Base-by-base conservation (phyloP, 2,329 filamentous ascomycete genomes). In the Aspergillus brasiliensis region DNA sequence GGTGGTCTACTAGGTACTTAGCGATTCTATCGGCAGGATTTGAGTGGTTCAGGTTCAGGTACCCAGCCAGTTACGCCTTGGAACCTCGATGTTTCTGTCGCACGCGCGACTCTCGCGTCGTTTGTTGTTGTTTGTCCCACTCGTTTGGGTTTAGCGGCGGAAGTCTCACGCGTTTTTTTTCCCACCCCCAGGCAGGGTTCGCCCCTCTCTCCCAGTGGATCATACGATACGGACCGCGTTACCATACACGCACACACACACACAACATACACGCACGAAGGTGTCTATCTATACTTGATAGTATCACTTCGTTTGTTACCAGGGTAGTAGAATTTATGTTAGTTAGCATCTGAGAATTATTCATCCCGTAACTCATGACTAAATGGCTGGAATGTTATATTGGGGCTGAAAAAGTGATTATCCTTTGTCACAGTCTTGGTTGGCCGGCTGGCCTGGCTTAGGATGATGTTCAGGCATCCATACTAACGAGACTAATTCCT, bases 91-190 rank as follows among this genome's bases (percentile, higher is more conserved):
- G 64, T 66, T 65, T 58, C 59, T 62, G 55, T 58, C 52, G 21
- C 47, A 59, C 65, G 67, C 70, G 68, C 65, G 64, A 66, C 48
- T 34, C 59, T 63, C 70, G 71, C 69, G 68, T 73, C 69, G 65
- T 69, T 69, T 71, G 70, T 72, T 71, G 68, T 71, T 70, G 70
- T 68, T 44, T 59, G 62, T 19, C 59, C 46, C 23, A 23, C 61
- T 44, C 31, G 6, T 53, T 68, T 25, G n/a, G 66, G 69, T 53
- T 66, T 73, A 73, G 71, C 54, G 63, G 63, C 62, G 65, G 61
- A 61, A 58, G 59, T 56, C 57, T 67, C 61, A 72, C 71, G 70
- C 70, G 70, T 71, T 11, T 34, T 34, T 34, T 31, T 34, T 34
- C 31, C 31, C 53, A 52, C 57, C 56, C 56, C 57, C 54, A 58